A percentile compares a stretch with the other conserved stretches of the same genome.
phyloP scores from a whole-genome alignment of 2,329 filamentous ascomycete genomes.

The Hortaea werneckii region DNA sequence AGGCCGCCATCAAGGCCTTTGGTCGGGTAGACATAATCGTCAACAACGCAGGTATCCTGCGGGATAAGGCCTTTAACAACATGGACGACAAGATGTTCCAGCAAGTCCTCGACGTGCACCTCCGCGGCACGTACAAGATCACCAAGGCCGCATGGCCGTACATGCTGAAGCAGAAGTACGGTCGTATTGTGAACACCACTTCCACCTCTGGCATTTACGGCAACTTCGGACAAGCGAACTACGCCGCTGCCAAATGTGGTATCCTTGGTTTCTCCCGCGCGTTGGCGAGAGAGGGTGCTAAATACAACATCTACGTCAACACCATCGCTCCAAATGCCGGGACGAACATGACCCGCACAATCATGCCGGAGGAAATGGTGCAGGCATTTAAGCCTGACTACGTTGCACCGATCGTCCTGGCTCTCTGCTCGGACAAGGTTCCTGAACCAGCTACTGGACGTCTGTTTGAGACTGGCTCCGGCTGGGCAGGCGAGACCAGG shows the following conservation, averaged over 20 bases:
- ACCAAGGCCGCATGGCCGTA: slow-evolving; percentile 97
- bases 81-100: slow-evolving; percentile 96
- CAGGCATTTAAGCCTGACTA: slow-evolving; percentile 99
- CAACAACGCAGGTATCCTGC: slow-evolving; percentile 96
- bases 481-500: slow-evolving; percentile 83
- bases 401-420: slow-evolving; percentile 83
- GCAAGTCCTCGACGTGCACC: slow-evolving; percentile 81
- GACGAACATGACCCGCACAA: slow-evolving; percentile 85
- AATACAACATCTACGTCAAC: slow-evolving; percentile 98
- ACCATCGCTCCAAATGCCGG: slow-evolving; percentile 96
- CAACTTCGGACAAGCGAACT: slow-evolving; percentile 98
- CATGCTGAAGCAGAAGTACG: slow-evolving; percentile 97
- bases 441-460: slow-evolving; percentile 75
- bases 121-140: slow-evolving; percentile 89
- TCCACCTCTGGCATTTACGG: slow-evolving; percentile 97
- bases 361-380: slow-evolving; percentile 94
- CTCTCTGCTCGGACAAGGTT: slow-evolving; percentile 77
- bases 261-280: slow-evolving; percentile 93
- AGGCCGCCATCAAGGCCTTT: slow-evolving; percentile 85
- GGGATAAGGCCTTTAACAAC: slow-evolving; percentile 95
- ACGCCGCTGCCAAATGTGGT: slow-evolving; percentile 60
- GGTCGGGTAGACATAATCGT: slow-evolving; percentile 90
- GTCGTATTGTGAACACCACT: slow-evolving; percentile 91
- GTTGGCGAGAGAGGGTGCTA: slow-evolving; percentile 81
- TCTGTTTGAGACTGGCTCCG: slow-evolving; percentile 89